A percentile compares a stretch with the other conserved stretches of the same genome.
Conservation (phyloP, 2,329 filamentous ascomycete species). For the Lasiodiplodia hormozganensis region DNA sequence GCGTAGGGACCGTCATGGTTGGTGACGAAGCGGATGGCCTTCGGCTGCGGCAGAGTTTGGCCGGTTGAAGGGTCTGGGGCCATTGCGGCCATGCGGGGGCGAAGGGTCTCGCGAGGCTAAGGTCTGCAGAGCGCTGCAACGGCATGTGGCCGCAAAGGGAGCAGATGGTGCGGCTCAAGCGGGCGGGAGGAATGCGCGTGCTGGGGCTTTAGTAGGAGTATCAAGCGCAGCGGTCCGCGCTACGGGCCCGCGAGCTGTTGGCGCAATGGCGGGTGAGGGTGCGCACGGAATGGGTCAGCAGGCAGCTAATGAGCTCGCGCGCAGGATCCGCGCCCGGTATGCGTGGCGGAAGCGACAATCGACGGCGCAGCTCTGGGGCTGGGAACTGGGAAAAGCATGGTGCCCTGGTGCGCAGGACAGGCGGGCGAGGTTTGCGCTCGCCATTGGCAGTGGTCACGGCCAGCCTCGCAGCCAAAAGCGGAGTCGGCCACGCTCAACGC, state of each 20-base stretch:
- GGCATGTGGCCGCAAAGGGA: conserved; percentile 3
- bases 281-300: conserved; percentile 5
- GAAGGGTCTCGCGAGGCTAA: neutral
- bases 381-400: conserved; percentile 10
- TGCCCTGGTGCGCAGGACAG: conserved; percentile 2
- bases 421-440: neutral
- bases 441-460: conserved; percentile 13
- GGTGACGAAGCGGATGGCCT: conserved; percentile 51
- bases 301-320: conserved; percentile 9
- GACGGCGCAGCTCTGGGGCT: conserved; percentile 7
- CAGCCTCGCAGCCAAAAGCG: conserved; percentile 19
- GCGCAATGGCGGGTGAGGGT: conserved; percentile 12
- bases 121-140: neutral
- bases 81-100: conserved; percentile 26
- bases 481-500: conserved; percentile 17
- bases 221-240: conserved; percentile 4
- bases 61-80: conserved; percentile 19
- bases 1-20: conserved; percentile 52
- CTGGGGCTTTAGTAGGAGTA: conserved; percentile 7
- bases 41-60: conserved; percentile 40
- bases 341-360: conserved; percentile 2
- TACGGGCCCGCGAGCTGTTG: neutral
- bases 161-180: neutral
- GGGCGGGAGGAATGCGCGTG: neutral
- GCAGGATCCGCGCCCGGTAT: neutral